Conservation (phyloP, 2,329 filamentous ascomycete species). For the Byssothecium circinans region DNA sequence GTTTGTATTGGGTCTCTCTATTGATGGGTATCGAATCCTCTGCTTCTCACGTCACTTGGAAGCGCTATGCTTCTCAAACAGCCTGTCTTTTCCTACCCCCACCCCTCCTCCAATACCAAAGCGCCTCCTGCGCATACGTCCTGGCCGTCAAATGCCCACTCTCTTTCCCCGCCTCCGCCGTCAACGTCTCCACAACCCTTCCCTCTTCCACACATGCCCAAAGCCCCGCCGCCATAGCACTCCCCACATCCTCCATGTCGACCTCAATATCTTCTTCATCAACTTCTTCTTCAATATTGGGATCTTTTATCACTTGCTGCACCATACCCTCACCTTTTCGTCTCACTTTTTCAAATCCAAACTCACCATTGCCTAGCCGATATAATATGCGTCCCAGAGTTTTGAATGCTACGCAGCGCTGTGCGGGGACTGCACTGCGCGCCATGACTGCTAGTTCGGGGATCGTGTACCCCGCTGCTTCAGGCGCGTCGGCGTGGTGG, state of each 20-base stretch:
- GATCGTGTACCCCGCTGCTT: conserved; percentile 92
- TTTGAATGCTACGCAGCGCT: conserved; percentile 89
- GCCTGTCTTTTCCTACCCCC: conserved; percentile 62
- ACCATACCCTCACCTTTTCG: conserved; percentile 51
- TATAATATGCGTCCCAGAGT: conserved; percentile 85
- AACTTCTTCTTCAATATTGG: conserved; percentile 43
- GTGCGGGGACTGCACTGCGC: conserved; percentile 78
- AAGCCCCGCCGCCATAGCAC: conserved; percentile 68
- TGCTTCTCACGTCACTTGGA: too few relatives aligned
- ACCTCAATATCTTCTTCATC: conserved; percentile 33
- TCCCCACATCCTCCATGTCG: conserved; percentile 43
- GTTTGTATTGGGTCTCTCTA: too few relatives aligned
- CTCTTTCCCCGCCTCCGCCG: conserved; percentile 70
- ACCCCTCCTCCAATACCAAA: conserved; percentile 84
- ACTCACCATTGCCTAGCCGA: conserved; percentile 74
- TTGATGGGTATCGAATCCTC: too few relatives aligned
- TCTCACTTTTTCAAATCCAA: conserved; percentile 55
- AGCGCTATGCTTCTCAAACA: conserved; percentile 37
- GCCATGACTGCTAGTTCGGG: conserved; percentile 80
- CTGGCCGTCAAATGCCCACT: conserved; percentile 76
- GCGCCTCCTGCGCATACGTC: conserved; percentile 82
- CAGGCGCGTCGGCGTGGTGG: conserved; percentile 89
- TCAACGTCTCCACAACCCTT: conserved; percentile 73
- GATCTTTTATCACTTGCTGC: conserved; percentile 44
- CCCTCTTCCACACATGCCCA: conserved; percentile 80